A percentile compares a stretch with the other conserved stretches of the same genome.
phyloP scores from a whole-genome alignment of 768 basidiomycete genomes.

The Psilocybe sp. region DNA sequence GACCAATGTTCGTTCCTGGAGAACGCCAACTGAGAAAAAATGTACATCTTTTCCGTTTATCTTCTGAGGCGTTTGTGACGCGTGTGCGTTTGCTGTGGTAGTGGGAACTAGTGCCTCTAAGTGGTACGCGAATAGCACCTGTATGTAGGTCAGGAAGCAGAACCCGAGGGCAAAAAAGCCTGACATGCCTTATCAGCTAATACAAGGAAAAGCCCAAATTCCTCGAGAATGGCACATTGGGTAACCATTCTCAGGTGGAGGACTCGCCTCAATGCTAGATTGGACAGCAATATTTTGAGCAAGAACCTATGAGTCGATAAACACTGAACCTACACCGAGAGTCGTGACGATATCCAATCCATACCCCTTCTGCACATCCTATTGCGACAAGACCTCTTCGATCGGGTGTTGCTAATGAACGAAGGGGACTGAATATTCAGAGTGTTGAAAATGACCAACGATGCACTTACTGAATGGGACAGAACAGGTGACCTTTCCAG shows the following conservation, averaged over 20 bases:
- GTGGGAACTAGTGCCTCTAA: constrained; percentile 96
- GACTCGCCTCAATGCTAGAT: constrained; percentile 81
- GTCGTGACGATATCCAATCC: constrained; percentile 90
- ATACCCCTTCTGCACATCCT: constrained; percentile 90
- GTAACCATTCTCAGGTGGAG: constrained; percentile 90
- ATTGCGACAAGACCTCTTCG: constrained; percentile 81
- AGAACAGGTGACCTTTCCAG: constrained; percentile 90
- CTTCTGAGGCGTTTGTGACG: constrained; percentile 83
- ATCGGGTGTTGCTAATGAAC: constrained; percentile 76
- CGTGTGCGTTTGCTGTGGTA: constrained; percentile 61
- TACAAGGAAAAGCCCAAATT: constrained; percentile 96
- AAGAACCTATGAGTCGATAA: neutral
- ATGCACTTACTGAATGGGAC: constrained; percentile 76
- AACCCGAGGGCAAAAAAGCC: neutral
- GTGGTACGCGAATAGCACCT: constrained; percentile 90
- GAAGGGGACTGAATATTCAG: neutral
- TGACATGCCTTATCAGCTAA: constrained; percentile 82
- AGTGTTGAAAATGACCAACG: neutral
- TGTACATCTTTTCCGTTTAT: constrained; percentile 89
- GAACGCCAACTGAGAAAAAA: constrained; percentile 91
- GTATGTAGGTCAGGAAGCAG: constrained; percentile 2
- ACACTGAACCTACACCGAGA: constrained; percentile 59
- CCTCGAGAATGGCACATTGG: constrained; percentile 91
- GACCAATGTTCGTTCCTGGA: constrained; percentile 83
- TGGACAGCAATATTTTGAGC: neutral